phyloP scores from a whole-genome alignment of 2,329 filamentous ascomycete genomes.

The Verruconis gallopava region DNA sequence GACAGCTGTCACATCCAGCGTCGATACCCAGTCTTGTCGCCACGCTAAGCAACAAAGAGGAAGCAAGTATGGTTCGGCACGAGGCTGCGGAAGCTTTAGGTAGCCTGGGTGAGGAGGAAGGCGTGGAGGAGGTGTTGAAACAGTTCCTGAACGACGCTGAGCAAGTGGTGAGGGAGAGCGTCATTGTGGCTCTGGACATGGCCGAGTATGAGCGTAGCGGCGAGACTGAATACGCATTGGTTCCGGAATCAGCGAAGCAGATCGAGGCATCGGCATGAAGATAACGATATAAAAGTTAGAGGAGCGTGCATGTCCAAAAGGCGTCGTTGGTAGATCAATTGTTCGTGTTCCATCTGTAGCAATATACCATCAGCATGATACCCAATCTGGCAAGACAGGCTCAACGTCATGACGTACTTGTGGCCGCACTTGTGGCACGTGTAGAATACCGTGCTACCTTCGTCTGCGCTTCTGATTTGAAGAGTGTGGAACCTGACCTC shows the following conservation, averaged over 20 bases:
- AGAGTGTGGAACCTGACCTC: slow-evolving; percentile 77
- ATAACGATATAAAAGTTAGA: neutral
- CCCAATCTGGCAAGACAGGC: neutral
- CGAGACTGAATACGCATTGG: slow-evolving; percentile 80
- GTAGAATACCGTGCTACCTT: slow-evolving; percentile 88
- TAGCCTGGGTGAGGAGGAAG: slow-evolving; percentile 83
- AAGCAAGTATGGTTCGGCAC: slow-evolving; percentile 93
- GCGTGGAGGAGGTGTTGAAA: slow-evolving; percentile 75
- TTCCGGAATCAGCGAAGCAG: slow-evolving; percentile 41
- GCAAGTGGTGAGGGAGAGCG: slow-evolving; percentile 85
- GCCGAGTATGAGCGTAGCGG: slow-evolving; percentile 89
- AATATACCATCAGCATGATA: slow-evolving; percentile 2
- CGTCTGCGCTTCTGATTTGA: slow-evolving; percentile 83
- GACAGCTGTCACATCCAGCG: slow-evolving; percentile 90
- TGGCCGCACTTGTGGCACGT: slow-evolving; percentile 67
- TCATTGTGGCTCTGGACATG: slow-evolving; percentile 94
- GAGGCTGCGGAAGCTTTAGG: slow-evolving; percentile 94
- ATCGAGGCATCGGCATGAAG: slow-evolving; percentile 15
- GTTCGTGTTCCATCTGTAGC: slow-evolving; percentile 42
- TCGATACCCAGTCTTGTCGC: slow-evolving; percentile 80
- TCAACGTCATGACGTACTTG: slow-evolving; percentile 45
- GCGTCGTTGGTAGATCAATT: slow-evolving; percentile 33
- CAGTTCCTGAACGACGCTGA: slow-evolving; percentile 81
- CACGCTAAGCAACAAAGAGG: slow-evolving; percentile 63
- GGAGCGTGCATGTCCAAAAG: neutral